Conservation (phyloP, 371 early-diverging fungal species). For the Syncephalastrum monosporum region DNA sequence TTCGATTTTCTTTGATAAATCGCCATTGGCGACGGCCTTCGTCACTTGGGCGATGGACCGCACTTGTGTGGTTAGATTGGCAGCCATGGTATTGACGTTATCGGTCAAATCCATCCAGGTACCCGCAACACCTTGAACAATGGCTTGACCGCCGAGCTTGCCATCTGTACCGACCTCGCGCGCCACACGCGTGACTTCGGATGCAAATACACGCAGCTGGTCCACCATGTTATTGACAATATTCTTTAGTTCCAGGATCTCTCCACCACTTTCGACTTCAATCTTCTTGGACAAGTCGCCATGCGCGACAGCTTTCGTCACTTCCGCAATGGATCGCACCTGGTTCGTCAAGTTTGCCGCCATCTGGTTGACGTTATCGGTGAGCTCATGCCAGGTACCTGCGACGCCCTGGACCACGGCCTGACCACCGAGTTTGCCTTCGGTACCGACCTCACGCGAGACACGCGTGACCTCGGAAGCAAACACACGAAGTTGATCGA, state of each 20-base stretch:
- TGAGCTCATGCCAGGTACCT: conserved; percentile 53
- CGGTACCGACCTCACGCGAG: conserved; percentile 45
- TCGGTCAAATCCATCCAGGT: conserved; percentile 45
- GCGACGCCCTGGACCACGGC: conserved; percentile 45
- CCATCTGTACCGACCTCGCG: conserved; percentile 52
- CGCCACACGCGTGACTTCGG: conserved; percentile 37
- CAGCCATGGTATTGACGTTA: conserved; percentile 41
- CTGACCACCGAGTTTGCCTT: conserved; percentile 43
- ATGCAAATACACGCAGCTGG: conserved; percentile 30
- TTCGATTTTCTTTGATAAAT: conserved; percentile 24
- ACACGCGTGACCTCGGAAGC: conserved; percentile 40
- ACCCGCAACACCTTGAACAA: conserved; percentile 45
- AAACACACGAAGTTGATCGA: conserved; percentile 36
- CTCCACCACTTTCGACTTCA: conserved; percentile 29
- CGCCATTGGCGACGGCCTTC: conserved; percentile 37
- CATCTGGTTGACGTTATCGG: conserved; percentile 45
- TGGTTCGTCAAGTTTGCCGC: conserved; percentile 47
- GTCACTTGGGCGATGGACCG: conserved; percentile 44
- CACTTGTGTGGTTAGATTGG: conserved; percentile 48
- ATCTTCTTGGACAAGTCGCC: conserved; percentile 48
- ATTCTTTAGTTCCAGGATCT: conserved; percentile 33
- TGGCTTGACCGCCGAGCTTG: conserved; percentile 39
- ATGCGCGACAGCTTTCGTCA: conserved; percentile 44
- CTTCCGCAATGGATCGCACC: conserved; percentile 51
- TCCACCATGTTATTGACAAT: conserved; percentile 43